Evolutionary conservation across 2,329 filamentous ascomycete species (phyloP), one percentile per base, ranked within the genome.

Genomic region (Lachnellula hyalina): DNA sequence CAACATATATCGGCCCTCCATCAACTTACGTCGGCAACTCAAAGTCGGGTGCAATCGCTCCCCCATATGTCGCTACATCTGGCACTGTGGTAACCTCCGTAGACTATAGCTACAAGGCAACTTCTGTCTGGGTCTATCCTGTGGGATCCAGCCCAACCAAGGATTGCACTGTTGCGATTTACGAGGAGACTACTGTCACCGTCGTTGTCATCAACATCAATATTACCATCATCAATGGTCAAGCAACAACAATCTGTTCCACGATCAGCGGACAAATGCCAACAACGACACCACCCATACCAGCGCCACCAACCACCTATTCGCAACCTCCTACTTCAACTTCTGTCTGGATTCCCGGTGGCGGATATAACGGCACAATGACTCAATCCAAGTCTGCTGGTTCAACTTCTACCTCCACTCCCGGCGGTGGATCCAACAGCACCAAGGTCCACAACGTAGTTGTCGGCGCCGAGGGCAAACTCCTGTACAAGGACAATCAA

Each of bases 401-500:
- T 44, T 17, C 41, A 47, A 44, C 41, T 17, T 14, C 47, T 21
- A 12, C 45, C 7, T 40, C 53, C 28, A 28, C 47, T 35, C 17
- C 45, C n/a, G 19, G 19, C 17, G 36, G 23, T 7, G 47, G 25
- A 9, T n/a, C 28, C 4, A 28, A 28, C 28, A 28, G 28, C 28
- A 28, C 28, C 11, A 21, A 17, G 6, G 49, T 52, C 25, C 52
- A 60, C 50, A 38, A 38, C 17, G 53, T 59, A 6, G 44, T 57
- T 28, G 54, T 59, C 15, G 56, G 56, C 8, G 50, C 48, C 32
- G 46, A 56, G 23, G 54, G 54, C n/a, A 32, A 52, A 5, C 54
- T 56, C 35, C 48, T 44, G 6, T 90, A 80, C 73, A 76, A 74
- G 46, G 86, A 86, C 25, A 74, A 81, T 57, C 72, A 79, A 62